These are phyloP conservation scores for Fonsecaea erecta DNA, from an alignment of 2,329 filamentous ascomycete genomes.

Conservation along the genomic window DNA sequence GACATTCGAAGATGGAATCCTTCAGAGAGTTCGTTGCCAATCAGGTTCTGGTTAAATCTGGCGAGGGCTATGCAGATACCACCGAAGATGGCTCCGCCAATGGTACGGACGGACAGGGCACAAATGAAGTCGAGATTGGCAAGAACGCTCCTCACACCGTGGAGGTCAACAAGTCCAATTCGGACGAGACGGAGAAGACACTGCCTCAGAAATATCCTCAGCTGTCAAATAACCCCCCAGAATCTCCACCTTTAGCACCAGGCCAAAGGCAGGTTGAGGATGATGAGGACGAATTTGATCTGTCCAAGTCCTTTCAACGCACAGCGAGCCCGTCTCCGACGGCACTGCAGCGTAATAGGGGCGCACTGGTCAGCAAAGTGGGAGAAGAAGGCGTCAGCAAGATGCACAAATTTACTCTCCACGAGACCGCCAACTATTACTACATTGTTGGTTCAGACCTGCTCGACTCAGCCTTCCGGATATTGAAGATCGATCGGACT, in stretches of 20 bases:
- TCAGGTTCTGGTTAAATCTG: constrained; percentile 4
- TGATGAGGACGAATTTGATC: constrained; percentile 51
- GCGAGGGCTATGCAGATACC: constrained; percentile 41
- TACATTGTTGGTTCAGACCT: constrained; percentile 94
- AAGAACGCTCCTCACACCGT: constrained; percentile 6
- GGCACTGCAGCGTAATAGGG: constrained; percentile 46
- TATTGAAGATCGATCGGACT: constrained; percentile 93
- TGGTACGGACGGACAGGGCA: background rate
- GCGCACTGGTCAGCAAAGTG: constrained; percentile 43
- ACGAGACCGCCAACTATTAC: constrained; percentile 90
- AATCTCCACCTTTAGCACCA: constrained; percentile 41
- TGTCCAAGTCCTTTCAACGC: constrained; percentile 53
- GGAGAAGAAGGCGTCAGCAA: constrained; percentile 55
- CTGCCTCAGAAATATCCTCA: constrained; percentile 30
- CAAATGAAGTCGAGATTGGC: background rate
- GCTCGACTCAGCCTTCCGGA: constrained; percentile 83
- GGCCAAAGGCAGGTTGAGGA: constrained; percentile 44
- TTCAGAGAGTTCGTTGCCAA: constrained; percentile 31
- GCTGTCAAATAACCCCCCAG: constrained; percentile 41
- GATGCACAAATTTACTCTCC: constrained; percentile 98
- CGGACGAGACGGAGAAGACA: constrained; percentile 19
- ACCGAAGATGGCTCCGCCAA: constrained; percentile 5
- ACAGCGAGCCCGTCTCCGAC: constrained; percentile 45
- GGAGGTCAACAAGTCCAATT: constrained; percentile 21
- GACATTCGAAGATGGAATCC: constrained; percentile 26